These are phyloP conservation scores for Nigrospora osmanthi DNA, from an alignment of 2,329 filamentous ascomycete species.

Conservation along the genomic window DNA sequence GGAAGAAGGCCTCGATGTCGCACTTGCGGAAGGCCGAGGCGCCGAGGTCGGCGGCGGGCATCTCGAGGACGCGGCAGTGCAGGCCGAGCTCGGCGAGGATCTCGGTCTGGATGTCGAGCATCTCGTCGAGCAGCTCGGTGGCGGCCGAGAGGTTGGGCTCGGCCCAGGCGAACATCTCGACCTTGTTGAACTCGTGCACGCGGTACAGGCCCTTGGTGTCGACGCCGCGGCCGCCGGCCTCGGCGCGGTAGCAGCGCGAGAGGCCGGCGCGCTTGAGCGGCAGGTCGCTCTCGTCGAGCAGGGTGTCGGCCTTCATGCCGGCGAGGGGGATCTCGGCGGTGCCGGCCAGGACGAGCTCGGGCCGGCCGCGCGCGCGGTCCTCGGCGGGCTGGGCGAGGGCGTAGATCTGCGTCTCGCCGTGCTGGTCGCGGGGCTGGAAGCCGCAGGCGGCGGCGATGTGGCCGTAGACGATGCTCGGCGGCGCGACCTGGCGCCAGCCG, in stretches of 20 bases:
- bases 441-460: slow-evolving; percentile 88
- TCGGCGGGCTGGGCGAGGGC: slow-evolving; percentile 58
- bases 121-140: slow-evolving; percentile 67
- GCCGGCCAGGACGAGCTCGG: slow-evolving; percentile 69
- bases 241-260: slow-evolving; percentile 90
- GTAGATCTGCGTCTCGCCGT: slow-evolving; percentile 91
- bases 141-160: slow-evolving; percentile 42
- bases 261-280: slow-evolving; percentile 76
- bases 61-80: slow-evolving; percentile 83
- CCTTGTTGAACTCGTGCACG: slow-evolving; percentile 97
- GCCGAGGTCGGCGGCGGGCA: slow-evolving; percentile 83
- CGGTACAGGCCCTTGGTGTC: slow-evolving; percentile 93
- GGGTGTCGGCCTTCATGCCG: slow-evolving; percentile 73
- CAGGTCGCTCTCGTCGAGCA: slow-evolving; percentile 56
- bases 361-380: slow-evolving; percentile 54
- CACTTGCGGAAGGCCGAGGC: slow-evolving; percentile 80
- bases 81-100: slow-evolving; percentile 72
- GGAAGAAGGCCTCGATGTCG: slow-evolving; percentile 94
- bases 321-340: slow-evolving; percentile 95
- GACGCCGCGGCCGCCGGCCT: slow-evolving; percentile 82
- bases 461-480: slow-evolving; percentile 84
- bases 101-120: slow-evolving; percentile 79
- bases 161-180: slow-evolving; percentile 95
- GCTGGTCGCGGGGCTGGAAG: slow-evolving; percentile 85
- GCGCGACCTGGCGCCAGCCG: slow-evolving; percentile 75